Conservation (phyloP, 768 basidiomycete species). For the Suillus plorans region DNA sequence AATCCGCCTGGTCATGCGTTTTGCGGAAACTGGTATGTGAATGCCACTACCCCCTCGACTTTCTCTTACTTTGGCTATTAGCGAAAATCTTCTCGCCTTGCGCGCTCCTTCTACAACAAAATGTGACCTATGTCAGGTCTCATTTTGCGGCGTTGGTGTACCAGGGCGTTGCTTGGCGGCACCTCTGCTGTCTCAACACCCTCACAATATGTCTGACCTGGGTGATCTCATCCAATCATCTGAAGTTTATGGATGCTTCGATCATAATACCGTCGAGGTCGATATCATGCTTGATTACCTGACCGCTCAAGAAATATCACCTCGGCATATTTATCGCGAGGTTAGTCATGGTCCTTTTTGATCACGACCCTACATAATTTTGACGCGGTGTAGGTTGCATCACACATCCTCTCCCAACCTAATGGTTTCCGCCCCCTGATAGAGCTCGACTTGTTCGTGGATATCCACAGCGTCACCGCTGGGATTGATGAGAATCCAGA, state of each 20-base stretch:
- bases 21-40: constrained; percentile 76
- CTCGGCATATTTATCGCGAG: constrained; percentile 75
- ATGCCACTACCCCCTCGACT: background rate
- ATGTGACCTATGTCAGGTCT: constrained; percentile 82
- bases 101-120: constrained; percentile 75
- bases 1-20: constrained; percentile 73
- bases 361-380: background rate
- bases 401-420: constrained; percentile 59
- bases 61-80: constrained; percentile 23
- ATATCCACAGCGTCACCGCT: constrained; percentile 58
- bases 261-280: constrained; percentile 75
- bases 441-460: constrained; percentile 68
- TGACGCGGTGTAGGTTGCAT: constrained; percentile 51
- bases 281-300: constrained; percentile 85
- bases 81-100: constrained; percentile 74
- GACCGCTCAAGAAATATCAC: constrained; percentile 56
- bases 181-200: constrained; percentile 58
- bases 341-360: constrained; percentile 36
- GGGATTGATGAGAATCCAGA: constrained; percentile 56
- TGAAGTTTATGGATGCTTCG: constrained; percentile 79
- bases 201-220: constrained; percentile 65
- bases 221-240: constrained; percentile 76
- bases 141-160: constrained; percentile 80
- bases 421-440: constrained; percentile 64
- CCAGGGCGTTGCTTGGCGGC: constrained; percentile 70